A percentile compares a stretch with the other conserved stretches of the same genome.
These are phyloP conservation scores for Cordyceps pruinosa DNA, from an alignment of 2,329 filamentous ascomycete species.

Conservation along the genomic window DNA sequence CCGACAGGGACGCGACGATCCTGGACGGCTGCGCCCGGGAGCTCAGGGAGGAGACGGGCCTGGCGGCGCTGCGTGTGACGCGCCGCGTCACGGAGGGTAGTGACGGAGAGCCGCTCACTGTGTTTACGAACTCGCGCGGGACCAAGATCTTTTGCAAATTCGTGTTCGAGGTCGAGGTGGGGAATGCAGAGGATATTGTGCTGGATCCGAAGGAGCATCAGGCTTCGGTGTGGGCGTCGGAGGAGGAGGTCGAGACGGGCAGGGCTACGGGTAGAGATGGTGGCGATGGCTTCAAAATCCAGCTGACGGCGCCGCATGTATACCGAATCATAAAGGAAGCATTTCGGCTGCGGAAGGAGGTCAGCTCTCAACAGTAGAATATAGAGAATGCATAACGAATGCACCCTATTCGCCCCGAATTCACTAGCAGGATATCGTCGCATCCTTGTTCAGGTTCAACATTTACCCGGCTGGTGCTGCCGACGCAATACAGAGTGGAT, in stretches of 20 bases:
- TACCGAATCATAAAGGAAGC: slow-evolving; percentile 24
- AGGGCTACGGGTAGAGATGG: slow-evolving; percentile 17
- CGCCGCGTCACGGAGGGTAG: slow-evolving; percentile 24
- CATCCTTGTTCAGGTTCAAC: no score
- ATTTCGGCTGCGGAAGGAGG: slow-evolving; percentile 22
- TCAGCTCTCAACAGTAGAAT: slow-evolving; percentile 1
- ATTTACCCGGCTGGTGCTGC: no score
- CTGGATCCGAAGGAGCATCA: slow-evolving; percentile 36
- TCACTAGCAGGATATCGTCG: no score
- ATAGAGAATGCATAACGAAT: no score
- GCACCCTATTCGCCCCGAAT: no score
- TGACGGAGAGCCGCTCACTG: slow-evolving; percentile 17
- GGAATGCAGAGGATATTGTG: slow-evolving; percentile 20
- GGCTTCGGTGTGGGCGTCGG: slow-evolving; percentile 32
- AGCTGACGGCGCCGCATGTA: slow-evolving; percentile 25
- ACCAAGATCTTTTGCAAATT: slow-evolving; percentile 25
- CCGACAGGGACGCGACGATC: slow-evolving; percentile 35
- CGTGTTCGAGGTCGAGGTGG: slow-evolving; percentile 31
- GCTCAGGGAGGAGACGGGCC: slow-evolving; percentile 40
- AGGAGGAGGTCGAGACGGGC: slow-evolving; percentile 29
- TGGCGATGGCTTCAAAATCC: slow-evolving; percentile 17
- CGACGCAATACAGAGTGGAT: no score
- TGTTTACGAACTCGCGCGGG: slow-evolving; percentile 30
- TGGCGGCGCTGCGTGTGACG: slow-evolving; percentile 25
- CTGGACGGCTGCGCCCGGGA: slow-evolving; percentile 40